Conservation (phyloP, 192 early-diverging fungal species). For the Diversispora eburnea region DNA sequence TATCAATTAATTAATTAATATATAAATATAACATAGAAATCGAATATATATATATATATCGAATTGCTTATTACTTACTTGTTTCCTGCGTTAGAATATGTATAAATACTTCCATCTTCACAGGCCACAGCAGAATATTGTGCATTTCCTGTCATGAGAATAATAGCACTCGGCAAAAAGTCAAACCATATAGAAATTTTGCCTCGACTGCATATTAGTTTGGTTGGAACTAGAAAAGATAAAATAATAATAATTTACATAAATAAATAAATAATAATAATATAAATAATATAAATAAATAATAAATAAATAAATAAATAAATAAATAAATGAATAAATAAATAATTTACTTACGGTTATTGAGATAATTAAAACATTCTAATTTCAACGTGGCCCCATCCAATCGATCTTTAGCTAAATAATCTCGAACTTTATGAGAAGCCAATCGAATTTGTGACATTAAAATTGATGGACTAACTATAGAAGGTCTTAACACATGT, state of each 20-base stretch:
- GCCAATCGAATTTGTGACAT: slow-evolving; percentile 48
- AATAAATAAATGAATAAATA: neutral
- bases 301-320: slow-evolving; percentile 32
- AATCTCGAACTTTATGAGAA: slow-evolving; percentile 39
- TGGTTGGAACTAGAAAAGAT: slow-evolving; percentile 1
- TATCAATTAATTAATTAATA: neutral
- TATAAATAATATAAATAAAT: slow-evolving; percentile 3
- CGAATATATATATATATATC: neutral
- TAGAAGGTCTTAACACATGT: slow-evolving; percentile 33
- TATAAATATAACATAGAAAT: neutral
- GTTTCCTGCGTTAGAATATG: slow-evolving; percentile 67
- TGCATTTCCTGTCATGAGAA: slow-evolving; percentile 59
- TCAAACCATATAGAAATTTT: slow-evolving; percentile 56
- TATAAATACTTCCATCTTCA: slow-evolving; percentile 60
- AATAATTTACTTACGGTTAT: slow-evolving; percentile 11
- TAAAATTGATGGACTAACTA: slow-evolving; percentile 39
- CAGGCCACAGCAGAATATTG: slow-evolving; percentile 60
- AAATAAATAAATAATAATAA: slow-evolving; percentile 29
- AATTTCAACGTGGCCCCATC: slow-evolving; percentile 26
- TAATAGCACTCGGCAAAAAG: slow-evolving; percentile 50
- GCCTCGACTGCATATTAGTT: slow-evolving; percentile 49
- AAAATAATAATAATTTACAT: slow-evolving; percentile 28
- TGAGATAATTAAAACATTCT: slow-evolving; percentile 36
- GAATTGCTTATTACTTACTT: slow-evolving; percentile 39
- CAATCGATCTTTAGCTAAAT: neutral